These are phyloP conservation scores for Mycena sanguinolenta DNA, from an alignment of 768 basidiomycete genomes.

Conservation along the genomic window DNA sequence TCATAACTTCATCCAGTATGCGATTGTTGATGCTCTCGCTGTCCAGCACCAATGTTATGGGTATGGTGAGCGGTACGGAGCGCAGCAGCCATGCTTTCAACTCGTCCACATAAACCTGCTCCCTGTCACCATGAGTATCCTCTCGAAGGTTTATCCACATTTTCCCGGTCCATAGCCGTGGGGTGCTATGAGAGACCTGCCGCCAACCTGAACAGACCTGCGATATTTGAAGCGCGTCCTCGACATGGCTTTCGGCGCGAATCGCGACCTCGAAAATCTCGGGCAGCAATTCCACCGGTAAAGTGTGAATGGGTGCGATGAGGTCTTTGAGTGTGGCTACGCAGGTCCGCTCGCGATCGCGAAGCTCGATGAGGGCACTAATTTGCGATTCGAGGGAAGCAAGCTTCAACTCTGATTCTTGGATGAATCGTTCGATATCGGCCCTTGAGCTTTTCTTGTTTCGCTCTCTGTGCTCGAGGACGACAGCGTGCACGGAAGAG, in stretches of 20 bases:
- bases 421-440: not conserved
- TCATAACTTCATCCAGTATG: not conserved
- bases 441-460: not conserved
- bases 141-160: not conserved
- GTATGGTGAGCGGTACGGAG: not conserved
- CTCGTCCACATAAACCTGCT: not conserved
- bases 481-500: too few species aligned
- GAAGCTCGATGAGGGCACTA: too few species aligned
- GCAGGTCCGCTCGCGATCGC: not conserved
- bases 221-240: not conserved
- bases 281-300: constrained; percentile 2
- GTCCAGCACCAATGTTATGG: not conserved
- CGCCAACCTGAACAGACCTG: not conserved
- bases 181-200: not conserved
- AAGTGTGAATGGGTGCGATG: not conserved
- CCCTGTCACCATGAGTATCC: too few species aligned
- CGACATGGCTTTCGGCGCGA: not conserved
- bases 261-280: constrained; percentile 7
- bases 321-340: not conserved
- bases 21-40: not conserved
- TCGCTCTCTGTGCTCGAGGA: too few species aligned
- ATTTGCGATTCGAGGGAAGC: not conserved
- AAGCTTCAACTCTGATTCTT: not conserved
- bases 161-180: constrained; percentile 1
- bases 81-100: constrained; percentile 1